phyloP scores from a whole-genome alignment of 2,329 filamentous ascomycete genomes.

The Scedosporium dehoogii region DNA sequence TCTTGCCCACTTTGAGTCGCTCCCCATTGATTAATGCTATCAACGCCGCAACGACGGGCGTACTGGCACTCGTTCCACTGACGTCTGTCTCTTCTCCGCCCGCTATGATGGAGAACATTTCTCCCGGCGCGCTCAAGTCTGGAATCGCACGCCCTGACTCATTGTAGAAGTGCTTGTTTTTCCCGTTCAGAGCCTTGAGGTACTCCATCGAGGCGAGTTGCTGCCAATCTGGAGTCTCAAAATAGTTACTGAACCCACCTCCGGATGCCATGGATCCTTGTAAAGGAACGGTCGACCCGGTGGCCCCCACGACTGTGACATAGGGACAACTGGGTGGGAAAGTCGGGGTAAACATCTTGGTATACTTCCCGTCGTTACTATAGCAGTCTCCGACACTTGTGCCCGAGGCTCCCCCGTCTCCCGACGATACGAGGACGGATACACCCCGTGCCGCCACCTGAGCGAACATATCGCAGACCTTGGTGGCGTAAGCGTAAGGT shows the following conservation, averaged over 20 bases:
- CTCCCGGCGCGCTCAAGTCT: conserved; percentile 44
- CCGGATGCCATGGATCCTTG: no score
- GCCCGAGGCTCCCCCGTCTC: conserved; percentile 38
- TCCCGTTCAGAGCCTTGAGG: conserved; percentile 25
- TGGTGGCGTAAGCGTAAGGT: conserved; percentile 37
- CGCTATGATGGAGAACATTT: conserved; percentile 37
- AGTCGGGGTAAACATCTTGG: conserved; percentile 44
- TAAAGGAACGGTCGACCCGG: conserved; percentile 41
- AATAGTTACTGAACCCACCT: conserved; percentile 24
- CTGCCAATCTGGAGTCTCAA: conserved; percentile 35
- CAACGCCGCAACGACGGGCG: conserved; percentile 44
- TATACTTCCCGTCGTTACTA: conserved; percentile 47
- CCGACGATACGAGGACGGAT: conserved; percentile 38
- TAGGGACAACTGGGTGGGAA: conserved; percentile 62
- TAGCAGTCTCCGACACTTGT: conserved; percentile 39
- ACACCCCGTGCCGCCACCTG: conserved; percentile 42
- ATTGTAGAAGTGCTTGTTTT: conserved; percentile 30
- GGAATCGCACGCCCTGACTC: conserved; percentile 35
- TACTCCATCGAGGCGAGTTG: conserved; percentile 28
- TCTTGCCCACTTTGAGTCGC: conserved; percentile 35
- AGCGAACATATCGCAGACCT: conserved; percentile 44
- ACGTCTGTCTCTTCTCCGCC: conserved; percentile 18
- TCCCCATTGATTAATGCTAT: conserved; percentile 45
- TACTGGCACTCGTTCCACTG: conserved; percentile 39
- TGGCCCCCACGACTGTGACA: conserved; percentile 55